Conservation (phyloP, 2,329 filamentous ascomycete species). For the Neophaeococcomyces mojaviensis region DNA sequence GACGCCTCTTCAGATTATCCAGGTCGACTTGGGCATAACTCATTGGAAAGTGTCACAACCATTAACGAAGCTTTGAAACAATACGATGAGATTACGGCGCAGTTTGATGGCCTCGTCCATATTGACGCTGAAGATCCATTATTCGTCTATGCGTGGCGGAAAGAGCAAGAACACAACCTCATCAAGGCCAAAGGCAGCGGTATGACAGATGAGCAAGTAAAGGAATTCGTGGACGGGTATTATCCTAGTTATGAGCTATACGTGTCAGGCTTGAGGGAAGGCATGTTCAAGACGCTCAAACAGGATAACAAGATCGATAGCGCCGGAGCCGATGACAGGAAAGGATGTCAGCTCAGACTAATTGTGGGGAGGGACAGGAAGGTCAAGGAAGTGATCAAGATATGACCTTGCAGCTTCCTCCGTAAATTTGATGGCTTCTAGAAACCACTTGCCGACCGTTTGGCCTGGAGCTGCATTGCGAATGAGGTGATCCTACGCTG, state of each 20-base stretch:
- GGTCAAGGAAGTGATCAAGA: conserved; percentile 49
- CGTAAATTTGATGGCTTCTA: no score
- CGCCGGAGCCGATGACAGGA: conserved; percentile 29
- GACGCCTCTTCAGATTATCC: conserved; percentile 34
- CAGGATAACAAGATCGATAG: conserved; percentile 1
- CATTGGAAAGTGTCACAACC: conserved; percentile 48
- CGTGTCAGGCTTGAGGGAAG: conserved; percentile 50
- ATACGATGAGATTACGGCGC: conserved; percentile 54
- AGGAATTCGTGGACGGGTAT: conserved; percentile 65
- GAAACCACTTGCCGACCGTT: no score
- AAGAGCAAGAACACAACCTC: conserved; percentile 69
- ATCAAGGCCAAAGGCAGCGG: conserved; percentile 60
- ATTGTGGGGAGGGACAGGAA: conserved; percentile 54
- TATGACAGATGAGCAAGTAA: conserved; percentile 76
- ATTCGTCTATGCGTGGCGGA: conserved; percentile 78
- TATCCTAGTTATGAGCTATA: conserved; percentile 68
- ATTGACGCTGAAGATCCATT: conserved; percentile 64
- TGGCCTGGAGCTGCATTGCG: no score
- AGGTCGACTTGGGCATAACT: conserved; percentile 47
- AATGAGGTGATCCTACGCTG: no score
- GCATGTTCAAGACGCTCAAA: conserved; percentile 42
- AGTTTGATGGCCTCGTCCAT: conserved; percentile 57
- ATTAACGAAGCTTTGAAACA: conserved; percentile 52
- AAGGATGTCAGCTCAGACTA: conserved; percentile 53
- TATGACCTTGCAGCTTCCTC: conserved; percentile 38